A percentile compares a stretch with the other conserved stretches of the same genome.
Evolutionary conservation across 208 protist species (phyloP).

Genomic region (Endotrypanum monterogeii): DNA sequence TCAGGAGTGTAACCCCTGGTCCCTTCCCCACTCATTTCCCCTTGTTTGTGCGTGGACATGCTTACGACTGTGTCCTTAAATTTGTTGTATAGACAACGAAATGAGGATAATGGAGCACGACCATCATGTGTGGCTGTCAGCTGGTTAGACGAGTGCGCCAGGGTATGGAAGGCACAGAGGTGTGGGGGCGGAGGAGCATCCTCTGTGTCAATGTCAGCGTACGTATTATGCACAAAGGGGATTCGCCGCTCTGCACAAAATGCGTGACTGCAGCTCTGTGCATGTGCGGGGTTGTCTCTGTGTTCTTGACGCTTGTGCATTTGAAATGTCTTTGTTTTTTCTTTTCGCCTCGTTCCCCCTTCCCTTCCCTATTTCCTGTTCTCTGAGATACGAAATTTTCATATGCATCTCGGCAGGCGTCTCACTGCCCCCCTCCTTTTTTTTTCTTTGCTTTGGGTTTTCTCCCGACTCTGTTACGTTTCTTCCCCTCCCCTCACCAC

Average conservation of each 20-base stretch:
- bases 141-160: not conserved
- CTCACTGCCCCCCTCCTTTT: not conserved
- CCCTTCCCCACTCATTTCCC: too few relatives aligned
- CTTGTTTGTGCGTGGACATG: not conserved
- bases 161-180: not conserved
- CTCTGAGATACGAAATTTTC: too few relatives aligned
- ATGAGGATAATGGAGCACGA: not conserved
- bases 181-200: not conserved
- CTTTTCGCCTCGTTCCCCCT: not conserved
- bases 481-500: not conserved
- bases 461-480: conserved; percentile 8
- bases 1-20: not conserved
- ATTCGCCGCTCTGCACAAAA: too few relatives aligned
- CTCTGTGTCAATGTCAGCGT: not conserved
- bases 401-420: not conserved
- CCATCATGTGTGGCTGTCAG: not conserved
- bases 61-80: too few relatives aligned
- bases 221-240: not conserved
- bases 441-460: conserved; percentile 25
- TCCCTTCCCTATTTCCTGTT: too few relatives aligned
- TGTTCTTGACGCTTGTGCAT: too few relatives aligned
- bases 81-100: not conserved
- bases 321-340: too few relatives aligned
- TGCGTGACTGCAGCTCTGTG: too few relatives aligned
- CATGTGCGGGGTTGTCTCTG: too few relatives aligned